Conservation (phyloP, 441 rosid genomes). For the Macaranga tanarius region DNA sequence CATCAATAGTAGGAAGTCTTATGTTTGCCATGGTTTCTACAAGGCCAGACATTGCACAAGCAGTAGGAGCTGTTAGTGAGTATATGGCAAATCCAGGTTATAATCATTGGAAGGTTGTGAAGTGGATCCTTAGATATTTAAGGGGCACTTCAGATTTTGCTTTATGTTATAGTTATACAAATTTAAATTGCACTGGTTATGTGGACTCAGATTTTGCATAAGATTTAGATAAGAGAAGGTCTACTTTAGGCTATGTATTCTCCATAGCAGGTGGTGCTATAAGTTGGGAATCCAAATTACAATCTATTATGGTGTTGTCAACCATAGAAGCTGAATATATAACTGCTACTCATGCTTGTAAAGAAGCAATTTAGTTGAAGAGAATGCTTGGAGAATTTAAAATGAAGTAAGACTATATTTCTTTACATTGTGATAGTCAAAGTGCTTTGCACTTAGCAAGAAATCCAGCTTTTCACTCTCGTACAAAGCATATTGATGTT, state of each 20-base stretch:
- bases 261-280: background rate
- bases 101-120: background rate
- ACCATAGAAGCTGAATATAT: background rate
- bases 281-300: background rate
- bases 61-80: background rate
- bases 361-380: background rate
- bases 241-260: background rate
- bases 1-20: background rate
- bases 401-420: background rate
- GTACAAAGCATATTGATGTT: too few relatives aligned
- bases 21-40: background rate
- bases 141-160: background rate
- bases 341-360: background rate
- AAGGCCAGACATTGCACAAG: too few relatives aligned
- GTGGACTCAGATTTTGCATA: too few relatives aligned
- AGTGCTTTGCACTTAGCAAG: too few relatives aligned
- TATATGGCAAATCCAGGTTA: background rate
- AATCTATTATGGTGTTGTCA: background rate
- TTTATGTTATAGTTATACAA: background rate
- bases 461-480: too few relatives aligned
- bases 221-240: too few relatives aligned
- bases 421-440: background rate
- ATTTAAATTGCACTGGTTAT: background rate
- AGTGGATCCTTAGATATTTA: background rate
- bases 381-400: background rate